phyloP scores from a whole-genome alignment of 768 basidiomycete species.

The Lyophyllum atratum region DNA sequence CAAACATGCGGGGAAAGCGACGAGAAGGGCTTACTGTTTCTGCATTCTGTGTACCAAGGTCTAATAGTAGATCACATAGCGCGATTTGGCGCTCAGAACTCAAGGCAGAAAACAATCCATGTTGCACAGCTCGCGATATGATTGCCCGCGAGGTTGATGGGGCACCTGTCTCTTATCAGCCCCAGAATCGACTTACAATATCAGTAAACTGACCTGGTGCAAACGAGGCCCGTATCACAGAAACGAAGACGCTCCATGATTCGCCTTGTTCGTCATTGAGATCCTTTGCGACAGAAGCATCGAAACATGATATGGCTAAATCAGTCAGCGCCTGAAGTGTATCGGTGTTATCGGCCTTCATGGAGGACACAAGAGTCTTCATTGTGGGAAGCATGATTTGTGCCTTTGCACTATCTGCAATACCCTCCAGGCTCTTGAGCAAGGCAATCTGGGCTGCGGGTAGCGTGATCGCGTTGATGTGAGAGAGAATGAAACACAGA shows the following conservation, averaged over 20 bases:
- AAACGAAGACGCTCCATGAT: slow-evolving; percentile 55
- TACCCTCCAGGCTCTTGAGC: slow-evolving; percentile 44
- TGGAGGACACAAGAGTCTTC: slow-evolving; percentile 32
- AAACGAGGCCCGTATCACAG: slow-evolving; percentile 45
- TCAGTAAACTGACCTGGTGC: slow-evolving; percentile 40
- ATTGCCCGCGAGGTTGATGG: slow-evolving; percentile 38
- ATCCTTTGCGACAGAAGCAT: slow-evolving; percentile 42
- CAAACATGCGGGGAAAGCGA: not conserved
- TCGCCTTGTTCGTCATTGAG: slow-evolving; percentile 44
- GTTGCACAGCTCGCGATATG: slow-evolving; percentile 47
- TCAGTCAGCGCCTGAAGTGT: slow-evolving; percentile 37
- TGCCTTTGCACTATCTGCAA: slow-evolving; percentile 50
- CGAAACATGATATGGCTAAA: slow-evolving; percentile 52
- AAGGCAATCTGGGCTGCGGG: slow-evolving; percentile 52
- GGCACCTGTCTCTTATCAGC: slow-evolving; percentile 34
- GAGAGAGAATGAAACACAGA: slow-evolving; percentile 79
- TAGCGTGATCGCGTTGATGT: slow-evolving; percentile 60
- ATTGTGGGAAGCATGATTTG: slow-evolving; percentile 63
- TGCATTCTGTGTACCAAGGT: slow-evolving; percentile 46
- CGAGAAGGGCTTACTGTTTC: slow-evolving; percentile 43
- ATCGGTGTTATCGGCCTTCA: slow-evolving; percentile 18
- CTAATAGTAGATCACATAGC: slow-evolving; percentile 58
- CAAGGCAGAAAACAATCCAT: slow-evolving; percentile 58
- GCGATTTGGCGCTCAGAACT: slow-evolving; percentile 53
- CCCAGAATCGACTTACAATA: not conserved